Percentiles rank a stretch among this genome's conserved stretches.
These are phyloP conservation scores for Colletotrichum tofieldiae DNA, from an alignment of 2,329 filamentous ascomycete genomes.

Conservation along the genomic window DNA sequence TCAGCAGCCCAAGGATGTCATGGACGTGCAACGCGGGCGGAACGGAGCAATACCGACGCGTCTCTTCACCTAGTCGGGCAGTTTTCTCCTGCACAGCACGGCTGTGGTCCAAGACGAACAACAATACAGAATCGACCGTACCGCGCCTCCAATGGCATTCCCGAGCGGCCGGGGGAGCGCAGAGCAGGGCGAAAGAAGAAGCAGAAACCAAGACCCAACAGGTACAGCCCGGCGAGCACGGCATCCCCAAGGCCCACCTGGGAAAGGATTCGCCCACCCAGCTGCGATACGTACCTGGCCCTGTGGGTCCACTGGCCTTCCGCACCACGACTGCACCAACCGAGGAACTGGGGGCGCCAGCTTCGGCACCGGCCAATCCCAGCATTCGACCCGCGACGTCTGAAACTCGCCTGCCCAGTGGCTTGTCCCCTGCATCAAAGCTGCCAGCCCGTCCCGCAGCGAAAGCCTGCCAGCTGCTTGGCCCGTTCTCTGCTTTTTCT, in stretches of 20 bases:
- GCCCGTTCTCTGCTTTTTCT: constrained; percentile 8
- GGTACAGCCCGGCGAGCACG: constrained; percentile 32
- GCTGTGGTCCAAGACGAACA: neutral
- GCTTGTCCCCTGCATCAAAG: constrained; percentile 43
- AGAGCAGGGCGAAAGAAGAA: neutral
- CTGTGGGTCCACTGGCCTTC: constrained; percentile 21
- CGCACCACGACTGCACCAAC: constrained; percentile 20
- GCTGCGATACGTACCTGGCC: constrained; percentile 32
- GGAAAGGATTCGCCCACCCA: constrained; percentile 23
- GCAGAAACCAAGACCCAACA: constrained; percentile 14
- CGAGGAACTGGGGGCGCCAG: constrained; percentile 34
- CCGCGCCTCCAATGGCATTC: constrained; percentile 5
- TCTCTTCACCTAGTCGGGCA: constrained; percentile 35
- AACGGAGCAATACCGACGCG: constrained; percentile 29
- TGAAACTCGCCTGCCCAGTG: constrained; percentile 41
- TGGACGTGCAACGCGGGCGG: constrained; percentile 13
- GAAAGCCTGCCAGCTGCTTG: constrained; percentile 36
- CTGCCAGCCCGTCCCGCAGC: constrained; percentile 31
- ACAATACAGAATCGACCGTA: neutral
- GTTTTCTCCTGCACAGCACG: constrained; percentile 20
- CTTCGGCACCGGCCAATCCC: constrained; percentile 35
- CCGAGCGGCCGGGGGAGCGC: neutral
- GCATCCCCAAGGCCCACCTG: constrained; percentile 29
- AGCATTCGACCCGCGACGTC: constrained; percentile 33
- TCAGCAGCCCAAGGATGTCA: neutral